Base-by-base conservation (phyloP, 495 filamentous ascomycete species). In the Thermochaetoides thermophila region DNA sequence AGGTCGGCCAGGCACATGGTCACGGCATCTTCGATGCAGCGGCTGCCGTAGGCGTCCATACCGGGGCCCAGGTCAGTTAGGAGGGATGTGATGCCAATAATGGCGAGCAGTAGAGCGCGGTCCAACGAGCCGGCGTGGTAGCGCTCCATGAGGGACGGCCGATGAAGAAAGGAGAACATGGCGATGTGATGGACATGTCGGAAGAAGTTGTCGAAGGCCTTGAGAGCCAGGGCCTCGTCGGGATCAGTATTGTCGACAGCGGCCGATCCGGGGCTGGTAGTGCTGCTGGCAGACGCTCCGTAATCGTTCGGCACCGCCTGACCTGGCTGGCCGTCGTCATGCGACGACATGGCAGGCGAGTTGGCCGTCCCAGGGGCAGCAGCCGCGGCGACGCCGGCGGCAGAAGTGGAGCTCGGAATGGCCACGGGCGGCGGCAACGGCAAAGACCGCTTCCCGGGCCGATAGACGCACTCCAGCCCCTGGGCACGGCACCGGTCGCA, bases 41-140 rank as follows among this genome's bases (percentile, higher is more conserved):
- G 54, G 15, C 48, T 44, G n/a, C 60, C 61, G 39, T 63, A 61
- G 1, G 57, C 56, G 2, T 39, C 47, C 39, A 56, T 59, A 13
- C 53, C 57, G 1, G 56, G 53, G 0, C 62, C 60, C 19, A 64
- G 32, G 29, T 64, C 59, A 8, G 57, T 60, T 24, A 68, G 50
- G 18, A 64, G 31, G 5, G 61, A 48, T 0, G 64, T 60, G 32
- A 68, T 59, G 16, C 61, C 64, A n/a, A 66, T 47, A 3, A 68
- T 35, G 18, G 64, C 57, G 9, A 66, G 50, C 2, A 68, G 52
- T 3, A 68, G 49, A 1, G 61, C 43, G 17, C 55, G 53, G 38
- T 66, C 61, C 41, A 66, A 56, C 29, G 56, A 54, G 14, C 60
- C 61, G n/a, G 61, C 56, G 35, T 66, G 56, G 41, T 62, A 65